Base-by-base conservation (phyloP, 2,329 filamentous ascomycete genomes). In the Fusarium algeriense region DNA sequence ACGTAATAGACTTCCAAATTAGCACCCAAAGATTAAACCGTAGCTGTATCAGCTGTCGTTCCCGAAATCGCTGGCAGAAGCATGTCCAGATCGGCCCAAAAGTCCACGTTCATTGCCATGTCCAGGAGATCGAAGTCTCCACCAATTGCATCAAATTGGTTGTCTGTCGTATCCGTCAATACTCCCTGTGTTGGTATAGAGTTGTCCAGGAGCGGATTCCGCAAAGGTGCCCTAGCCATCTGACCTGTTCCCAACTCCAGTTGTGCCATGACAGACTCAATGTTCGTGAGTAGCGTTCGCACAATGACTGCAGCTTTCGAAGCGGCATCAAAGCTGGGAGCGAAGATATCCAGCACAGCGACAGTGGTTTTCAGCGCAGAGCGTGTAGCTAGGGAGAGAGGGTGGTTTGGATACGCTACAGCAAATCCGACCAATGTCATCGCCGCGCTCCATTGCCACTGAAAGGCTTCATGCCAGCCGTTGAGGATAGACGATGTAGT, bases 31-130 rank as follows among this genome's bases (percentile, higher is more conserved):
- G 23, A 11, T 17, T n/a, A 44, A 9, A 6, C 14, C 13, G 3
- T 4, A 10, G 10, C 23, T 13, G 5, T 15, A 4, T 58, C 44
- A 8, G 13, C 32, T 10, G 15, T n/a, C 11, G 23, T 17, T 1
- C 34, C 61, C 17, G 30, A 50, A 14, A 23, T n/a, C 0, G n/a
- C 45, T 2, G 63, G 63, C 2, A 66, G 38, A n/a, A 66, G 53
- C 38, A 35, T 34, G 17, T 66, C 53, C 1, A 67, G 15, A 26
- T 66, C 62, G 2, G 63, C 63, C 63, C 63, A 66, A 12, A 66
- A 66, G 20, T 66, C 63, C 2, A 66, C 63, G 2, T 66, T 20
- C 63, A 66, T 66, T 4, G 63, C 30, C 63, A 66, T 66, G 12
- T 66, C 40, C 0, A 66, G n/a, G 12, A 66, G 63, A 30, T 66